These are phyloP conservation scores for Diaporthe destruens DNA, from an alignment of 2,329 filamentous ascomycete species.

Conservation along the genomic window DNA sequence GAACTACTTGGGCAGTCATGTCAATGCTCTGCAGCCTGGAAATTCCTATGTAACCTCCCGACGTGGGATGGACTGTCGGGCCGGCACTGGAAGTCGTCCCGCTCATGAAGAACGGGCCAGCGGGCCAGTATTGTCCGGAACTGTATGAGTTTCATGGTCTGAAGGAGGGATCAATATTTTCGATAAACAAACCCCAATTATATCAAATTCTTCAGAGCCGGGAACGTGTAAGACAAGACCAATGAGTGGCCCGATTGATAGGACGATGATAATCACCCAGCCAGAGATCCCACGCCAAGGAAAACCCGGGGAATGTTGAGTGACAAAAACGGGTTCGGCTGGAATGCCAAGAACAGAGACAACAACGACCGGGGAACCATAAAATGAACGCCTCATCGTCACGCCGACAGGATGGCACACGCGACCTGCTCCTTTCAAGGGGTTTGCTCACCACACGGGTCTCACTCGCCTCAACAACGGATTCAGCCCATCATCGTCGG, in stretches of 20 bases:
- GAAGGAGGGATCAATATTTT: background rate
- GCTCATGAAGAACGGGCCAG: background rate
- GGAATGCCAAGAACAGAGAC: slow-evolving; percentile 21
- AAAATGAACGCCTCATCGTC: slow-evolving; percentile 23
- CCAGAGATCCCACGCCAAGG: slow-evolving; percentile 13
- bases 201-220: slow-evolving; percentile 17
- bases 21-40: background rate
- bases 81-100: background rate
- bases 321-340: background rate
- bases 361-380: slow-evolving; percentile 20
- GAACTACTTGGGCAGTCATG: background rate
- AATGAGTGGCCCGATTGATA: slow-evolving; percentile 10
- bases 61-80: no score
- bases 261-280: slow-evolving; percentile 20
- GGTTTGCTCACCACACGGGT: background rate
- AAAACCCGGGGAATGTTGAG: slow-evolving; percentile 2
- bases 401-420: background rate
- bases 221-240: background rate
- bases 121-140: background rate
- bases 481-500: background rate
- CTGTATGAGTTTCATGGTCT: no score
- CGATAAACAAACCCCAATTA: background rate
- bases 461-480: background rate
- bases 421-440: background rate
- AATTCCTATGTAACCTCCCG: background rate